Evolutionary conservation across 208 protist species (phyloP), one percentile per base, ranked within the genome.

Genomic region (Pavlovales sp.): DNA sequence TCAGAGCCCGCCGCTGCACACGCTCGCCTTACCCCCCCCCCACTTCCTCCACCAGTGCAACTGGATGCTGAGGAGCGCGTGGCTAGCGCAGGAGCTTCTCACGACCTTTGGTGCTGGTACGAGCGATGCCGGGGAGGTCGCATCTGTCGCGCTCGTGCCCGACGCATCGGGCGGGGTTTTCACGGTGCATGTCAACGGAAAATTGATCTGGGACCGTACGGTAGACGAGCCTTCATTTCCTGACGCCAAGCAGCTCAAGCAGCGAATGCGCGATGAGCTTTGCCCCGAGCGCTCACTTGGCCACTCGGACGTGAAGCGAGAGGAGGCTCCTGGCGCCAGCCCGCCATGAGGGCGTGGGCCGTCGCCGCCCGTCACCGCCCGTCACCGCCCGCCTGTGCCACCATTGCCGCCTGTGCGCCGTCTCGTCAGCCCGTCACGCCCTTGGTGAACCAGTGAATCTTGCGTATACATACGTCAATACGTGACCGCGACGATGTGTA

Each of bases 31-130:
- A n/a, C n/a, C n/a, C n/a, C n/a, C n/a, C n/a, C n/a, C n/a, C n/a
- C n/a, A n/a, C n/a, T n/a, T n/a, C n/a, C n/a, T n/a, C n/a, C n/a
- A n/a, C n/a, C n/a, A n/a, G n/a, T 81, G 77, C 77, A 81, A 81
- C 77, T 81, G 77, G 77, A 81, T 81, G 77, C 77, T 81, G 38
- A 36, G 77, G 28, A 46, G 37, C 37, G 77, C 77, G 37, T 81
- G 77, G 77, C 77, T 81, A 2, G 37, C 37, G 39, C 77, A 79
- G 75, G 77, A 81, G 77, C 39, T 81, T 5, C 77, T 81, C 22
- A 47, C 39, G 5, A 81, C 77, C 14, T 81, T 81, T 39, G 57
- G 57, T 2, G 22, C 7, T n/a, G 5, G 44, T 20, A 57, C 44
- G 44, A 20, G 20, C 44, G 44, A 57, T 7, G 11, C 57, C 57